Conservation (phyloP, 768 basidiomycete genomes). For the Hygrocybe coccinea region DNA sequence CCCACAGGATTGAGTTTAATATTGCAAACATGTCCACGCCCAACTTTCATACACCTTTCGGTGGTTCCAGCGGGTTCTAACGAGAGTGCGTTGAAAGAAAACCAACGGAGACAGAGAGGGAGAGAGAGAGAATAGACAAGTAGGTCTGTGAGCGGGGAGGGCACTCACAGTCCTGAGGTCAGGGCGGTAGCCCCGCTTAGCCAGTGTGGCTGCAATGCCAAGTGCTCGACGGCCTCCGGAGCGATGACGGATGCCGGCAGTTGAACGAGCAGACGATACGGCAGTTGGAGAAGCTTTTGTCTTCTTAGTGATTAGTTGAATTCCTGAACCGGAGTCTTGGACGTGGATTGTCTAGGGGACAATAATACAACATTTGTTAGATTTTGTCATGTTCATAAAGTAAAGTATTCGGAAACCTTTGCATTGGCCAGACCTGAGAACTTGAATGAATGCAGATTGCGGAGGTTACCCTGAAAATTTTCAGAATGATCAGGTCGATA, state of each 20-base stretch:
- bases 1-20: constrained; percentile 43
- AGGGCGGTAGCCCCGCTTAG: constrained; percentile 69
- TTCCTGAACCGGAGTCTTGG: constrained; percentile 46
- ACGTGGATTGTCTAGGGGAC: constrained; percentile 59
- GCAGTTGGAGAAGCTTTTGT: constrained; percentile 48
- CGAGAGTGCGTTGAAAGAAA: constrained; percentile 58
- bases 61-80: constrained; percentile 87
- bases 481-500: background rate
- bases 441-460: constrained; percentile 86
- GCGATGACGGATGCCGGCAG: constrained; percentile 55
- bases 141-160: constrained; percentile 6
- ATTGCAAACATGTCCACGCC: constrained; percentile 94
- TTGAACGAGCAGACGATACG: constrained; percentile 46
- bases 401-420: constrained; percentile 46
- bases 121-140: constrained; percentile 12
- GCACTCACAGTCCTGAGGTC: constrained; percentile 74
- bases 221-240: constrained; percentile 68
- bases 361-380: background rate
- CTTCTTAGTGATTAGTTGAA: constrained; percentile 65
- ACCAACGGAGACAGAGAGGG: constrained; percentile 11
- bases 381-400: too few relatives aligned
- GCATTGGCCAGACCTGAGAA: constrained; percentile 84
- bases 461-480: constrained; percentile 67
- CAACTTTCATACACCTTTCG: constrained; percentile 68
- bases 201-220: constrained; percentile 55